These are phyloP conservation scores for Cucumis melo DNA, from an alignment of 306 rosid genomes.

Conservation along the genomic window DNA sequence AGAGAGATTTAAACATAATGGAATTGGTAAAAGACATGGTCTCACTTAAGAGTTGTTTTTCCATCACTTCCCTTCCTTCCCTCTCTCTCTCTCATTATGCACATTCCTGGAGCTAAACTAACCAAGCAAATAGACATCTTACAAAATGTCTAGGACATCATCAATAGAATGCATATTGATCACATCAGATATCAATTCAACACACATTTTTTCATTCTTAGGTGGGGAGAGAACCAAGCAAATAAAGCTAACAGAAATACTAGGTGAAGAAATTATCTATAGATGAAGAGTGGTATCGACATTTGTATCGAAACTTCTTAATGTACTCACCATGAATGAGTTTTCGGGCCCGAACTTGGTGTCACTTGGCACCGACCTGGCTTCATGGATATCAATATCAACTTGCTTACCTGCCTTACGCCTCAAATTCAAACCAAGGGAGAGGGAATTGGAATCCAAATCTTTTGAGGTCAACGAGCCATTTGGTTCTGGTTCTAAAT, in stretches of 20 bases:
- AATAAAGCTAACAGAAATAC: background rate
- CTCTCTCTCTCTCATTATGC: too few species aligned
- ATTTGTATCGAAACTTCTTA: slow-evolving; percentile 48
- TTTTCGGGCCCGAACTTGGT: slow-evolving; percentile 21
- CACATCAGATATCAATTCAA: too few species aligned
- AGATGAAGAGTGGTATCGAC: slow-evolving; percentile 95
- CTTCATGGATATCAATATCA: slow-evolving; percentile 14
- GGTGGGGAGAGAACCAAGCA: background rate
- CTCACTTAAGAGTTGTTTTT: background rate
- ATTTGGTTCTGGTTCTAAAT: slow-evolving; percentile 16
- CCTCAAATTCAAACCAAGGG: slow-evolving; percentile 38
- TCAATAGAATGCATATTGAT: too few species aligned
- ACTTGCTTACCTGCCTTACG: slow-evolving; percentile 18
- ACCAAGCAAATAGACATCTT: too few species aligned
- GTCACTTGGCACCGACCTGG: slow-evolving; percentile 12
- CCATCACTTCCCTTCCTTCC: background rate
- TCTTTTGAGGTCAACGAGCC: slow-evolving; percentile 11
- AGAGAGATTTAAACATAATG: background rate
- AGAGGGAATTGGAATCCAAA: slow-evolving; percentile 44
- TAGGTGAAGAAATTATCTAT: slow-evolving; percentile 21
- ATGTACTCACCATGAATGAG: slow-evolving; percentile 23
- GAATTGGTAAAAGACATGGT: background rate
- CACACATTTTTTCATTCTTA: too few species aligned
- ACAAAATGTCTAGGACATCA: too few species aligned
- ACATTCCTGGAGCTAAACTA: too few species aligned